Evolutionary conservation across 495 filamentous ascomycete genomes (phyloP), one percentile per base, ranked within the genome.

Genomic region (Aspergillus egyptiacus): DNA sequence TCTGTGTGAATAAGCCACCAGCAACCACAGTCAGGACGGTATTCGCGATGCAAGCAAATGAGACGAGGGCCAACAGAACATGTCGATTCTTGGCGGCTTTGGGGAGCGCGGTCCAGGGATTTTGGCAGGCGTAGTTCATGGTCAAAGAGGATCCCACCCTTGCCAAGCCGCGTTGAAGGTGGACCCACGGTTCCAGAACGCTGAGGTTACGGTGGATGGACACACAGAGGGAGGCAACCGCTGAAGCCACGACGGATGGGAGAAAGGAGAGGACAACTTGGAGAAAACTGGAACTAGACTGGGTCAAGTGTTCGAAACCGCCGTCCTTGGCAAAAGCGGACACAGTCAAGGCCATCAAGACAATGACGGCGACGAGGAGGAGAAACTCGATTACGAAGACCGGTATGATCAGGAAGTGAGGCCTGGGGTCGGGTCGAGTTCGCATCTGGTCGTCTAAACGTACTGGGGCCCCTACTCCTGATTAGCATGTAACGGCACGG

Each of bases 111-210:
- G 56, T 55, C 46, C 64, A 60, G 0, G 68, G 68, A 30, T 57
- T 71, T 22, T 71, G 68, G 0, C 65, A 65, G 0, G 66, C 56
- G 43, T 71, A 71, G 30, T 71, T 71, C 43, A 69, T 53, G 5
- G 63, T 67, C 22, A 71, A 34, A 1, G 68, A 71, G 1, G 52
- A 43, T 6, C 50, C 48, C 7, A 62, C 62, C 1, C 53, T 44
- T 0, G 63, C 68, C 53, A 63, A 62, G 9, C 68, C 68, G 6
- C 68, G 57, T 39, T 71, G 68, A n/a, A 71, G 59, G 36, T 71
- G 68, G 10, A 71, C 68, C 68, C 68, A 71, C 6, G 68, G 68
- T 50, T 71, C 68, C 10, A 71, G 57, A n/a, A 71, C 60, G 19
- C 62, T 67, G 19, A 71, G 49, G 30, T 71, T 69, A 1, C 68